phyloP scores from a whole-genome alignment of 768 basidiomycete species.

The Coprinopsis strossmayeri region DNA sequence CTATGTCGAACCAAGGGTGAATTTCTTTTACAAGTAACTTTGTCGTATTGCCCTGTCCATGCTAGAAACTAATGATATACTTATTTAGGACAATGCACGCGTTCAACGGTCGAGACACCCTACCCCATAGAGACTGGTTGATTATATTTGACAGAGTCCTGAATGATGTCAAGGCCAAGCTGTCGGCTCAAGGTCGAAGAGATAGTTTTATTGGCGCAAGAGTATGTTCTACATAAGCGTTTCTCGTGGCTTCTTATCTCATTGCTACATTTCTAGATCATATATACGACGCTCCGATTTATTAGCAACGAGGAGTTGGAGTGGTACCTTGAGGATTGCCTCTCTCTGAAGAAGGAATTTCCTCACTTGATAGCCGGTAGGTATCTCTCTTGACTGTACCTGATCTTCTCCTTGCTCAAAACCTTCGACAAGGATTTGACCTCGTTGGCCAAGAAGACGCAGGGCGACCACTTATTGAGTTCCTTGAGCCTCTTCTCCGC shows the following conservation, averaged over 20 bases:
- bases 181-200: constrained; percentile 44
- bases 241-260: neutral
- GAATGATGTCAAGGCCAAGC: constrained; percentile 44
- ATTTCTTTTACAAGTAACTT: constrained; percentile 52
- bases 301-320: constrained; percentile 50
- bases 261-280: constrained; percentile 46
- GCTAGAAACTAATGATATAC: neutral
- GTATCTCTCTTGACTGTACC: too few species aligned
- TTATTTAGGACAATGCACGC: constrained; percentile 45
- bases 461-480: constrained; percentile 52
- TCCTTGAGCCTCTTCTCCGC: constrained; percentile 50
- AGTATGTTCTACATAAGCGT: constrained; percentile 23
- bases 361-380: constrained; percentile 65
- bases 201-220: constrained; percentile 63
- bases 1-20: constrained; percentile 64
- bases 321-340: constrained; percentile 69
- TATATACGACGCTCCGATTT: constrained; percentile 59
- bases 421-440: constrained; percentile 53
- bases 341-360: constrained; percentile 65
- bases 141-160: constrained; percentile 44
- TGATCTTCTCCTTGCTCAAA: neutral
- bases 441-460: constrained; percentile 72
- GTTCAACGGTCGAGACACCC: constrained; percentile 43
- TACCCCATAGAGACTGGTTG: constrained; percentile 58
- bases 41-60: neutral